Evolutionary conservation across 805 yeast species (phyloP).

Genomic region (Kodamaea kaohsiungensis): DNA sequence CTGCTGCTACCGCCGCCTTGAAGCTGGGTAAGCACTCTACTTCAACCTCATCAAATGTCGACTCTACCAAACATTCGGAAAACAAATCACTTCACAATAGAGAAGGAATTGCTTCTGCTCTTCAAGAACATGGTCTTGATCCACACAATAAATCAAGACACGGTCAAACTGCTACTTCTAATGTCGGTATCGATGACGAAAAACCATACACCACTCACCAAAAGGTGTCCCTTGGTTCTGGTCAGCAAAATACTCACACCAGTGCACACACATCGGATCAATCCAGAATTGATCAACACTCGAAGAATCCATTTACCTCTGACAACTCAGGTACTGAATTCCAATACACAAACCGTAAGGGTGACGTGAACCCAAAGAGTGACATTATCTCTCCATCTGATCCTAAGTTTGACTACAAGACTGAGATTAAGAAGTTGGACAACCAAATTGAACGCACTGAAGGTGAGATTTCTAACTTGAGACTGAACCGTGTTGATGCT

Average conservation of each 20-base stretch:
- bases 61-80: constrained; percentile 26
- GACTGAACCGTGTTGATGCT: neutral
- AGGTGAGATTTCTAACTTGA: constrained; percentile 20
- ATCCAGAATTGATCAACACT: neutral
- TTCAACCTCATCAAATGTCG: constrained; percentile 9
- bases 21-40: constrained; percentile 1
- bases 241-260: neutral
- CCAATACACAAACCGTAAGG: neutral
- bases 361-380: neutral
- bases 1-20: neutral
- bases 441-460: constrained; percentile 26
- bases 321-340: neutral
- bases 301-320: neutral
- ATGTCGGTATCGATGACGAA: neutral
- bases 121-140: neutral
- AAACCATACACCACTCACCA: neutral
- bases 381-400: constrained; percentile 10
- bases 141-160: neutral
- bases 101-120: neutral
- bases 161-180: neutral
- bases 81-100: constrained; percentile 30
- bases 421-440: constrained; percentile 25
- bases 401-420: constrained; percentile 21
- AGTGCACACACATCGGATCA: neutral
- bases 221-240: neutral